Conservation (phyloP, 2,329 filamentous ascomycete species). For the Rachicladosporium sp. region DNA sequence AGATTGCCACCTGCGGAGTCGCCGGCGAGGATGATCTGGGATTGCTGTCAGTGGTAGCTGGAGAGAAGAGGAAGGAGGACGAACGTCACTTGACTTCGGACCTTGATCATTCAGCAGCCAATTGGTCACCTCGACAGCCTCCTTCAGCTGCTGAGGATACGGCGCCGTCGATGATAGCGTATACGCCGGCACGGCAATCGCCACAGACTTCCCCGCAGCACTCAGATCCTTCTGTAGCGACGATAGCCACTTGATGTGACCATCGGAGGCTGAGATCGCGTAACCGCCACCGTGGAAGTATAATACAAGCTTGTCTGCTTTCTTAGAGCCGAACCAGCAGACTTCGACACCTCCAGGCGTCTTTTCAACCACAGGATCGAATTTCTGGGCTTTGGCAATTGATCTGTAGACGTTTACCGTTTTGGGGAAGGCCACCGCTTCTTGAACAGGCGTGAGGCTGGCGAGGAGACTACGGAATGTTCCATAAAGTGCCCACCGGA, state of each 20-base stretch:
- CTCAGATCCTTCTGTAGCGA: slow-evolving; percentile 31
- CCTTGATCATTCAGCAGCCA: slow-evolving; percentile 29
- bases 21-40: slow-evolving; percentile 35
- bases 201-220: slow-evolving; percentile 24
- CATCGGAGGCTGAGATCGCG: slow-evolving; percentile 33
- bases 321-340: slow-evolving; percentile 34
- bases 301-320: slow-evolving; percentile 30
- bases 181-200: slow-evolving; percentile 45
- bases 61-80: no score
- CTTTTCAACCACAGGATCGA: slow-evolving; percentile 28
- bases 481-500: slow-evolving; percentile 2
- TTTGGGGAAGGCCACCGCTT: slow-evolving; percentile 22
- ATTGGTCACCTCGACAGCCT: slow-evolving; percentile 32
- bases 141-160: slow-evolving; percentile 38
- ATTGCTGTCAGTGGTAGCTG: no score
- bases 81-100: slow-evolving; percentile 25
- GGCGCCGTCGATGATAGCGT: slow-evolving; percentile 37
- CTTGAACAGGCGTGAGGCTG: slow-evolving; percentile 18
- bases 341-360: slow-evolving; percentile 33
- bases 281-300: slow-evolving; percentile 46
- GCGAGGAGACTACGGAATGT: slow-evolving; percentile 1
- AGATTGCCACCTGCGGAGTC: slow-evolving; percentile 45
- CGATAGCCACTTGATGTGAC: slow-evolving; percentile 38
- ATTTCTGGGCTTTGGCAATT: slow-evolving; percentile 22
- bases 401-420: slow-evolving; percentile 25